Conservation (phyloP, 169 alveolate genomes). For the Babesia divergens region DNA sequence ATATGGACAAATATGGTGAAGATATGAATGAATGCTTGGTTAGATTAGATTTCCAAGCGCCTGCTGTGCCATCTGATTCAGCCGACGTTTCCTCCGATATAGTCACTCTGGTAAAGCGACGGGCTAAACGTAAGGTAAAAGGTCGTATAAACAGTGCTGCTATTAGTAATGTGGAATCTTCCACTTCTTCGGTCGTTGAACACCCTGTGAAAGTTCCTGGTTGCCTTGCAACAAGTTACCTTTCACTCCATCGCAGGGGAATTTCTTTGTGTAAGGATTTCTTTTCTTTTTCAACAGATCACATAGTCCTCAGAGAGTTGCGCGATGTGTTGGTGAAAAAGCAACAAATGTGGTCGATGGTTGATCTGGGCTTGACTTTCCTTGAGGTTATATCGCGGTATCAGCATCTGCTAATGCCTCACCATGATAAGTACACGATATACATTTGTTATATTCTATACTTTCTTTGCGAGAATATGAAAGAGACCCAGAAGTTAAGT, state of each 20-base stretch:
- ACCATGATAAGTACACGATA: not conserved
- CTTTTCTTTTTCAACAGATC: not conserved
- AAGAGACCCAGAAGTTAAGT: not conserved
- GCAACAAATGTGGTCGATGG: not conserved
- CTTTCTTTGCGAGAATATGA: not conserved
- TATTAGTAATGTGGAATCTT: too few relatives aligned
- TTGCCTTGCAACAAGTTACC: not conserved
- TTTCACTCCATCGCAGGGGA: not conserved
- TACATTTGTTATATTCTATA: not conserved
- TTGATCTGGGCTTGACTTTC: not conserved
- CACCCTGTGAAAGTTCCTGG: too few relatives aligned
- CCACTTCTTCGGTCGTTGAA: too few relatives aligned
- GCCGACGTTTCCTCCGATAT: not conserved
- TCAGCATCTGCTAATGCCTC: not conserved
- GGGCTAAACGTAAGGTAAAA: too few relatives aligned
- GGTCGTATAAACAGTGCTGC: too few relatives aligned
- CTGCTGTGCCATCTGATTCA: too few relatives aligned
- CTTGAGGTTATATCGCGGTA: slow-evolving; percentile 25
- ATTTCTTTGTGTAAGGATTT: not conserved
- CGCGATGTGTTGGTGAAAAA: not conserved
- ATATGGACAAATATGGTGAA: not conserved
- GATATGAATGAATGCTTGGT: not conserved
- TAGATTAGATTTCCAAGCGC: too few relatives aligned
- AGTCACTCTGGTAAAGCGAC: not conserved
- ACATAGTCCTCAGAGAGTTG: not conserved